Conservation (phyloP, 1,284 basidiomycete species). For the Coniferiporia sulphurascens region DNA sequence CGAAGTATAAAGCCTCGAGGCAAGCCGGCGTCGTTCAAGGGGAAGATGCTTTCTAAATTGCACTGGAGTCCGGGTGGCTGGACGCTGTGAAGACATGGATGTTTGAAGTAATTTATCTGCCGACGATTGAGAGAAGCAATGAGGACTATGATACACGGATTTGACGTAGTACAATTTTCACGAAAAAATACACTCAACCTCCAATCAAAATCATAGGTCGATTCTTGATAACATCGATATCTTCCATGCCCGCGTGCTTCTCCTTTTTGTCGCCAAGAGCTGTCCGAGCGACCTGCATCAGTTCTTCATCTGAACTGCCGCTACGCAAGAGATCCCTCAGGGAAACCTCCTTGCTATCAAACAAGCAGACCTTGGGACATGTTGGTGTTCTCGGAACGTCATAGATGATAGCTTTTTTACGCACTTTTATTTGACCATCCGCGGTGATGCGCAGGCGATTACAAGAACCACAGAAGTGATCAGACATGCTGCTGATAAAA, state of each 20-base stretch:
- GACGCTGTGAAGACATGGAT: neutral
- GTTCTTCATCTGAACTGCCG: slow-evolving; percentile 57
- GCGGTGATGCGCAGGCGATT: slow-evolving; percentile 82
- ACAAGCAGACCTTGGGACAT: slow-evolving; percentile 68
- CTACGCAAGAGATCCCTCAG: slow-evolving; percentile 70
- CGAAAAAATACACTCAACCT: slow-evolving; percentile 55
- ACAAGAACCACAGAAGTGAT: slow-evolving; percentile 86
- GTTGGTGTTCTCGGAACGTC: neutral
- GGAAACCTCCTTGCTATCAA: slow-evolving; percentile 81
- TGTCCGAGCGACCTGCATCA: slow-evolving; percentile 59
- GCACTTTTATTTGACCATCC: slow-evolving; percentile 85
- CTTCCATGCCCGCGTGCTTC: slow-evolving; percentile 82
- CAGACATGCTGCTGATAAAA: slow-evolving; percentile 90
- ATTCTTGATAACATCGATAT: slow-evolving; percentile 71
- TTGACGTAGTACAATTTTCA: slow-evolving; percentile 22
- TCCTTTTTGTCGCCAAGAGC: slow-evolving; percentile 76
- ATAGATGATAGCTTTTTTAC: slow-evolving; percentile 15
- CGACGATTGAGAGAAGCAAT: slow-evolving; percentile 4
- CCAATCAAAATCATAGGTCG: slow-evolving; percentile 90
- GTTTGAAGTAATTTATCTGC: neutral
- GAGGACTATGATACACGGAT: slow-evolving; percentile 14
- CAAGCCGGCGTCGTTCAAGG: too few species aligned
- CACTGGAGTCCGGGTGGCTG: neutral
- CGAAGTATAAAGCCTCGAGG: neutral
- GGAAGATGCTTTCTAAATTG: neutral